Conservation (phyloP, 1,284 basidiomycete genomes). For the Pholiota adiposa region DNA sequence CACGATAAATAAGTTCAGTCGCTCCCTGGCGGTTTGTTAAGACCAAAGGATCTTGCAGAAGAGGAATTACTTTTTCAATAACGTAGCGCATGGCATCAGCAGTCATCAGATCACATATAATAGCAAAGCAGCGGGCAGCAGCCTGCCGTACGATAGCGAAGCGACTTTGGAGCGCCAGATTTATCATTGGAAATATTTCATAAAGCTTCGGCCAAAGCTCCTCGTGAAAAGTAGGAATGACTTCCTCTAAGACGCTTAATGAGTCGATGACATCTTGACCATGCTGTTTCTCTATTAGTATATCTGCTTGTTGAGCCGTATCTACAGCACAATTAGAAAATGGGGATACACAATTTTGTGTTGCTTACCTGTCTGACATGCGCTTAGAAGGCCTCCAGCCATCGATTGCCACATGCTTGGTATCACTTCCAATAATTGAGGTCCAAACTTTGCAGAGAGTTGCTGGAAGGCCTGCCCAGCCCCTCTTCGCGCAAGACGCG, state of each 20-base stretch:
- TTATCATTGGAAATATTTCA: constrained; percentile 79
- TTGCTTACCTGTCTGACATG: constrained; percentile 66
- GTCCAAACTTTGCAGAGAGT: constrained; percentile 81
- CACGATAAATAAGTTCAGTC: constrained; percentile 90
- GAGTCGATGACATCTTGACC: constrained; percentile 96
- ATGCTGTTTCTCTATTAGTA: constrained; percentile 66
- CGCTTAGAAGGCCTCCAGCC: constrained; percentile 75
- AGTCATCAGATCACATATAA: constrained; percentile 86
- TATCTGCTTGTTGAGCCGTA: constrained; percentile 59
- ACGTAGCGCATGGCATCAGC: constrained; percentile 87
- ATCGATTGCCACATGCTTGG: constrained; percentile 96
- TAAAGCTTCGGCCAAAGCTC: constrained; percentile 72
- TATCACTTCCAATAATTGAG: constrained; percentile 73
- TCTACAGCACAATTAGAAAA: constrained; percentile 37
- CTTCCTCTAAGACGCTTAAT: constrained; percentile 86
- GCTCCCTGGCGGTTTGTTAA: constrained; percentile 87
- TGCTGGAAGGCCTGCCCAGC: constrained; percentile 85
- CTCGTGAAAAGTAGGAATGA: constrained; percentile 78
- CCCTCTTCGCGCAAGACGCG: constrained; percentile 76
- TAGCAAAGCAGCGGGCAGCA: constrained; percentile 87
- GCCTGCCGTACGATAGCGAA: constrained; percentile 91
- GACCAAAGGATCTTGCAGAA: constrained; percentile 82
- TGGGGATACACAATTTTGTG: constrained; percentile 10
- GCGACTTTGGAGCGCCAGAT: constrained; percentile 78
- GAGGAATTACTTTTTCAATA: constrained; percentile 85